Base-by-base conservation (phyloP, 345 rosid genomes). In the Citrus australasica region DNA sequence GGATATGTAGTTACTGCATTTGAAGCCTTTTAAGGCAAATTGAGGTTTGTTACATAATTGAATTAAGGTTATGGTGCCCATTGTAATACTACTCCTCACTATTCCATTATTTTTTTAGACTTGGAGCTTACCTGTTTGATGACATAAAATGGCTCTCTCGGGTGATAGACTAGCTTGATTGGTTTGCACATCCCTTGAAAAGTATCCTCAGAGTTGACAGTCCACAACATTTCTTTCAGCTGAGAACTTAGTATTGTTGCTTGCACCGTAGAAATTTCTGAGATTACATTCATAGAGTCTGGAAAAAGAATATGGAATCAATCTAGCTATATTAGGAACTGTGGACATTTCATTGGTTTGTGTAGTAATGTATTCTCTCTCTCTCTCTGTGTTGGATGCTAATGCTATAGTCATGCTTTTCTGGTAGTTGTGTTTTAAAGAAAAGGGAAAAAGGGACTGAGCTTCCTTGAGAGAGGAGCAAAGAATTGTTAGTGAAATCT, bases 101-200 rank as follows among this genome's bases (percentile, higher is more conserved):
- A 1, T 63, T 38, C 32, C 46, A 5, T 3, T n/a, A 33, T 48
- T 16, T 48, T 16, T 68, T 32, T 16, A 48, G 40, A 32, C 7
- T 3, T 21, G 27, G 33, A 25, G 13, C 1, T 58, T 86, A 93
- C 98, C 98, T 91, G 91, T 86, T 83, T 92, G 85, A 87, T 88
- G 80, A 93, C 89, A 82, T 92, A 93, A 83, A 93, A 92, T 60
- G 99, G 86, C 81, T 89, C 92, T 73, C 86, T 87, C 2, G 88
- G 93, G 70, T 93, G 92, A 86, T 91, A 89, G 68, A 84, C 88
- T 68, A 93, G 91, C 81, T 85, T 93, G 82, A 91, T 84, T 27
- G 92, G 90, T 76, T 87, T 88, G 79, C 42, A 75, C 81, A 74
- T 85, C 63, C 87, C 88, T 46, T 71, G 86, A 79, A 86, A 83